phyloP scores from a whole-genome alignment of 805 yeast species.

The Zygotorulaspora florentina region DNA sequence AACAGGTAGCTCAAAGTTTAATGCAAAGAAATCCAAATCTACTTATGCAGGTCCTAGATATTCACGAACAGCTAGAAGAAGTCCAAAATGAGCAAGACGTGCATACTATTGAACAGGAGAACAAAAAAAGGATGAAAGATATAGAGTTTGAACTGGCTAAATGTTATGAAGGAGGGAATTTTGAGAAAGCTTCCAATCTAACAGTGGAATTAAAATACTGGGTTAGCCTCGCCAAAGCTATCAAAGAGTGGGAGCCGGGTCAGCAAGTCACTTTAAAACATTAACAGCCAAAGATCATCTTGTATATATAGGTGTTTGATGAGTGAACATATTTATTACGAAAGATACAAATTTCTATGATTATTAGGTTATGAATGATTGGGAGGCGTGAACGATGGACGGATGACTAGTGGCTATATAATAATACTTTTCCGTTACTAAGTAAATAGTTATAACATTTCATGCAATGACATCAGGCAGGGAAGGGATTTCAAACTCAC shows the following conservation, averaged over 20 bases:
- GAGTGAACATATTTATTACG: not conserved
- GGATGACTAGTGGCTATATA: too few relatives aligned
- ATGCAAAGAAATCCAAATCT: conserved; percentile 51
- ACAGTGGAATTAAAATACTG: conserved; percentile 79
- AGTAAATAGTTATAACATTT: not conserved
- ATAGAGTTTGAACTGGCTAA: conserved; percentile 44
- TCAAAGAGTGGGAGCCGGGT: conserved; percentile 76
- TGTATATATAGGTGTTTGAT: conserved; percentile 1
- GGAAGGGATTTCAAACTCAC: conserved; percentile 58
- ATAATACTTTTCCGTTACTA: not conserved
- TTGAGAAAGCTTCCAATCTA: conserved; percentile 56
- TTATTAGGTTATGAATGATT: too few relatives aligned
- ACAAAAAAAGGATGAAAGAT: conserved; percentile 49
- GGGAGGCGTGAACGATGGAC: too few relatives aligned
- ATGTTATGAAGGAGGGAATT: conserved; percentile 46
- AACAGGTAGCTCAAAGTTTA: conserved; percentile 45
- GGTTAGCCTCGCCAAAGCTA: conserved; percentile 68
- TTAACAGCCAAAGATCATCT: conserved; percentile 24
- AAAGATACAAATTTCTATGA: not conserved
- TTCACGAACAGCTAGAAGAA: conserved; percentile 77
- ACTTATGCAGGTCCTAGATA: conserved; percentile 73
- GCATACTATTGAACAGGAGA: conserved; percentile 47
- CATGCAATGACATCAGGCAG: conserved; percentile 15
- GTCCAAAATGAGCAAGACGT: conserved; percentile 58
- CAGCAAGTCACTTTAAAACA: conserved; percentile 63